Conservation (phyloP, 176 grass and related monocot species). For the Oropetium thomaeum region DNA sequence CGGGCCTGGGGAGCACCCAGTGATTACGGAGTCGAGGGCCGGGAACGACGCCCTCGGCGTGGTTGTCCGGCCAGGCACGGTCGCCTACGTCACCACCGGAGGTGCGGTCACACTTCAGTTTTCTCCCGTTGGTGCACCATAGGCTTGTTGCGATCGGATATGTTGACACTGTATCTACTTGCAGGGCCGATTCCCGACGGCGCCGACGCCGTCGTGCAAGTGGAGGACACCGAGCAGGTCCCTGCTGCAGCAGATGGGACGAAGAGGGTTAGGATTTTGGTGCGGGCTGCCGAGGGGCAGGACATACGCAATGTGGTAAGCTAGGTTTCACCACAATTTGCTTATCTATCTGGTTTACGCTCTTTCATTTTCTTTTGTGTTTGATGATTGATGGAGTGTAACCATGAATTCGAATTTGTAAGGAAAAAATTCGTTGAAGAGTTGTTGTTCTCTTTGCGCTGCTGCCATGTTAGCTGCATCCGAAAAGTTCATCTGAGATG, state of each 20-base stretch:
- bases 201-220: conserved; percentile 80
- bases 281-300: conserved; percentile 33
- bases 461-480: not conserved
- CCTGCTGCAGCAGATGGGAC: conserved; percentile 20
- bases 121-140: not conserved
- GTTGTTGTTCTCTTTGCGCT: not conserved
- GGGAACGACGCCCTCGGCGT: conserved; percentile 62
- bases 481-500: not conserved
- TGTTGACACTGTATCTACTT: not conserved
- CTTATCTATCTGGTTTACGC: not conserved
- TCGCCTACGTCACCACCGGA: conserved; percentile 91
- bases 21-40: conserved; percentile 82
- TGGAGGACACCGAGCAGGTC: conserved; percentile 77
- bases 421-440: not conserved
- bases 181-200: conserved; percentile 87
- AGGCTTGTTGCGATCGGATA: not conserved
- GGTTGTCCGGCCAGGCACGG: conserved; percentile 42
- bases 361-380: not conserved
- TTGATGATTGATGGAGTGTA: not conserved
- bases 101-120: conserved; percentile 22
- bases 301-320: conserved; percentile 78
- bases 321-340: not conserved
- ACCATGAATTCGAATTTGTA: not conserved
- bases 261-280: conserved; percentile 73
- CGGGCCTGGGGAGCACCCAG: conserved; percentile 75